Evolutionary conservation across 768 basidiomycete genomes (phyloP), one percentile per base, ranked within the genome.

Genomic region (Naganishia vishniacii): DNA sequence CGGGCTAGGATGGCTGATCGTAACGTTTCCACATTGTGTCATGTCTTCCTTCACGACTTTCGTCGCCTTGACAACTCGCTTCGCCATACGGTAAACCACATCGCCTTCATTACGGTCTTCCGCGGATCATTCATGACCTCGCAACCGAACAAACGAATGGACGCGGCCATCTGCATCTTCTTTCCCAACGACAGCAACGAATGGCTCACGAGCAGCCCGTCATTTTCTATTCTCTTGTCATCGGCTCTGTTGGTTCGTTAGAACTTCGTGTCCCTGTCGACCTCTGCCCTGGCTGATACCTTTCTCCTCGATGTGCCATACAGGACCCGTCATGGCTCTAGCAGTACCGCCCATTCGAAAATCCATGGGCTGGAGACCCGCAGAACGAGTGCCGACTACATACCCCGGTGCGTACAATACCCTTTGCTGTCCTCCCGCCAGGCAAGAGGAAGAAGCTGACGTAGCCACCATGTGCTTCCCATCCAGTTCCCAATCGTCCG

Each of bases 171-270:
- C n/a, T n/a, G 37, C 37, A 40, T 16, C 37, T 8, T 16, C 9
- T 40, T 20, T 18, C 7, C 6, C 11, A 5, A 37, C 8, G 16
- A 48, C 74, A 93, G 91, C 89, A 91, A 90, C 84, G 87, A 48
- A 84, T 86, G 70, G 89, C 91, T 40, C 91, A 94, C 79, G 91
- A 94, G 78, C 84, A 83, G 71, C 91, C 91, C 29, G 88, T 90
- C 76, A 84, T 92, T 76, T 92, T 92, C 81, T 94, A 86, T 79
- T 91, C 91, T 12, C 81, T 85, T 74, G 77, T 85, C 49, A 79
- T 94, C 62, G 91, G 90, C 59, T 70, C 80, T 62, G 81, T 72
- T 58, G 75, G 75, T 77, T 62, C 46, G 75, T 65, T 18, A n/a
- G n/a, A n/a, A 29, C 32, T 6, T 13, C 45, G 0, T 11, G 5